A percentile compares a stretch with the other conserved stretches of the same genome.
Evolutionary conservation across 179 eudicot genomes (phyloP).

Genomic region (Sideroxylon spinosum): DNA sequence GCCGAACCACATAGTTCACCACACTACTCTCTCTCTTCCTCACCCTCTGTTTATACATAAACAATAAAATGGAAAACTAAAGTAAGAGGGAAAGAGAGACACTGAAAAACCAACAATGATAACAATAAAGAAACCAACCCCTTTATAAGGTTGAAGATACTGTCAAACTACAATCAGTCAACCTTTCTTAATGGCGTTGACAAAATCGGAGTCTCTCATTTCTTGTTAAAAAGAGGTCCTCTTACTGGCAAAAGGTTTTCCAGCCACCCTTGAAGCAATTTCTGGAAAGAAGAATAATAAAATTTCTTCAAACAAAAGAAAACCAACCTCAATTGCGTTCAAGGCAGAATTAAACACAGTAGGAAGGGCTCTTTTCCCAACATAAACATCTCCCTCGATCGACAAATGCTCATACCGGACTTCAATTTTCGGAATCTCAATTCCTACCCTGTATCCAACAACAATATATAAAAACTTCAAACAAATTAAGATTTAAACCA

Average conservation of each 20-base stretch:
- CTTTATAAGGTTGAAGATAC: background rate
- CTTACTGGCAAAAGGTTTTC: no score
- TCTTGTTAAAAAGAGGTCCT: background rate
- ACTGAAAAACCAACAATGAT: background rate
- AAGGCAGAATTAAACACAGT: conserved; percentile 60
- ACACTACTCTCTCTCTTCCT: no score
- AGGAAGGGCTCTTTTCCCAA: conserved; percentile 78
- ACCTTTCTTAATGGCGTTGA: background rate
- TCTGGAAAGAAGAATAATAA: background rate
- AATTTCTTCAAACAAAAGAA: background rate
- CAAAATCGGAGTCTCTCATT: background rate
- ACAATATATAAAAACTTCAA: background rate
- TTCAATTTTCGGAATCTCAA: conserved; percentile 76
- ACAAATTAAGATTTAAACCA: background rate
- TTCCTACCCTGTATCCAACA: conserved; percentile 51
- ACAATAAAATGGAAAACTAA: no score
- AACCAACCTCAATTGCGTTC: conserved; percentile 58
- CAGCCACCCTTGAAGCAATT: background rate
- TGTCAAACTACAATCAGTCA: conserved; percentile 2
- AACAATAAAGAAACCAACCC: background rate
- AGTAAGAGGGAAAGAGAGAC: no score
- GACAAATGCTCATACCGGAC: conserved; percentile 59
- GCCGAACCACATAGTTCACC: no score
- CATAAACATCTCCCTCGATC: conserved; percentile 60
- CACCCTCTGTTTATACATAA: no score